phyloP scores from a whole-genome alignment of 768 basidiomycete genomes.

The Panaeolus cyanescens region DNA sequence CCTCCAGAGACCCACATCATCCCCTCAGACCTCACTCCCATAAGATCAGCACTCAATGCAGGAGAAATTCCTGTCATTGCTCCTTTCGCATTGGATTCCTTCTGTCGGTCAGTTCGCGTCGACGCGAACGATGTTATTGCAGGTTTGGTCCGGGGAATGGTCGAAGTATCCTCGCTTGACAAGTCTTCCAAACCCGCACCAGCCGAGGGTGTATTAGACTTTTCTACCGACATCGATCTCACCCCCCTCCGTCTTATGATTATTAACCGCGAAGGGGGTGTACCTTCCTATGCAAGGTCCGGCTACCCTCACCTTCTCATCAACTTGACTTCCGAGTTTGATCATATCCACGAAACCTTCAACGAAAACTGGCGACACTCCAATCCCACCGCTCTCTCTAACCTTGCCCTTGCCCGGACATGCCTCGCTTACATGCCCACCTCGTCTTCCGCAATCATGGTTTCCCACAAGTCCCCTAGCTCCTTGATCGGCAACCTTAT shows the following conservation, averaged over 20 bases:
- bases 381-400: slow-evolving; percentile 85
- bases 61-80: slow-evolving; percentile 97
- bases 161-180: slow-evolving; percentile 45
- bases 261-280: slow-evolving; percentile 94
- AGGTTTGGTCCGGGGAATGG: slow-evolving; percentile 88
- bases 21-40: slow-evolving; percentile 77
- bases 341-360: slow-evolving; percentile 87
- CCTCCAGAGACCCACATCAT: slow-evolving; percentile 79
- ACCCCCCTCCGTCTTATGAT: slow-evolving; percentile 96
- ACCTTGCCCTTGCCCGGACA: slow-evolving; percentile 80
- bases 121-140: slow-evolving; percentile 87
- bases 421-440: slow-evolving; percentile 94
- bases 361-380: slow-evolving; percentile 70
- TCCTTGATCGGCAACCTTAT: slow-evolving; percentile 96
- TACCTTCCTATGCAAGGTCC: slow-evolving; percentile 94
- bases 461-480: slow-evolving; percentile 94
- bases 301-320: slow-evolving; percentile 95
- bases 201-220: slow-evolving; percentile 34
- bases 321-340: slow-evolving; percentile 87
- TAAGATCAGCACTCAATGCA: slow-evolving; percentile 86
- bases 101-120: slow-evolving; percentile 82
- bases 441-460: slow-evolving; percentile 93
- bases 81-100: slow-evolving; percentile 91
- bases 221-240: slow-evolving; percentile 67
- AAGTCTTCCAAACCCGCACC: slow-evolving; percentile 28